A percentile compares a stretch with the other conserved stretches of the same genome.
Conservation (phyloP, 2,329 filamentous ascomycete species). For the Cladorrhinum sp. region DNA sequence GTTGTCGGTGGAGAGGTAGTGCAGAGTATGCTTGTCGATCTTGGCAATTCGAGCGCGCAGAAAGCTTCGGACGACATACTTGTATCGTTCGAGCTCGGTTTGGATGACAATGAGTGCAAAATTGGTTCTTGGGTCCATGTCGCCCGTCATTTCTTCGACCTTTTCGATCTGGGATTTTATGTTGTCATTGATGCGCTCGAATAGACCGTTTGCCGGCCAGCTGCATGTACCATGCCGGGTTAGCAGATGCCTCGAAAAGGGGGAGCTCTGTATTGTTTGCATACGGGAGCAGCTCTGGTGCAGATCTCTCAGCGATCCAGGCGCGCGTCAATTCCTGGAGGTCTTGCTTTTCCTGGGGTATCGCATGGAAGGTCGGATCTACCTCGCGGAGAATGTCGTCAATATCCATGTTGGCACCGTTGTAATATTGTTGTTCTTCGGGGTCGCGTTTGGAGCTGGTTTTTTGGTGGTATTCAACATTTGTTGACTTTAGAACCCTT, state of each 20-base stretch:
- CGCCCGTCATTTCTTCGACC: slow-evolving; percentile 62
- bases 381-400: slow-evolving; percentile 76
- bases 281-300: slow-evolving; percentile 84
- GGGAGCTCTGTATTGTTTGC: slow-evolving; percentile 21
- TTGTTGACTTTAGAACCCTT: slow-evolving; percentile 2
- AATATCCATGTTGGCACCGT: slow-evolving; percentile 62
- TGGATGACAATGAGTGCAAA: slow-evolving; percentile 93
- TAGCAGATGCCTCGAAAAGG: neutral
- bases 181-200: slow-evolving; percentile 76
- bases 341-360: slow-evolving; percentile 65
- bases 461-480: neutral
- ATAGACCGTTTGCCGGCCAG: slow-evolving; percentile 67
- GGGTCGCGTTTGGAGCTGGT: neutral
- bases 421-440: neutral
- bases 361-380: slow-evolving; percentile 54
- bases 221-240: slow-evolving; percentile 34
- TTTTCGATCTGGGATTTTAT: slow-evolving; percentile 39
- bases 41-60: slow-evolving; percentile 84
- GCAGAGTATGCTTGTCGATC: slow-evolving; percentile 74
- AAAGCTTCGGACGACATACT: slow-evolving; percentile 82
- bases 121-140: slow-evolving; percentile 86
- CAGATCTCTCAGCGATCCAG: slow-evolving; percentile 89
- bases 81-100: slow-evolving; percentile 91
- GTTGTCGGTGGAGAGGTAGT: slow-evolving; percentile 61
- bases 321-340: slow-evolving; percentile 85